Evolutionary conservation across 257 asterid genomes (phyloP).

Genomic region (Solanum phureja): DNA sequence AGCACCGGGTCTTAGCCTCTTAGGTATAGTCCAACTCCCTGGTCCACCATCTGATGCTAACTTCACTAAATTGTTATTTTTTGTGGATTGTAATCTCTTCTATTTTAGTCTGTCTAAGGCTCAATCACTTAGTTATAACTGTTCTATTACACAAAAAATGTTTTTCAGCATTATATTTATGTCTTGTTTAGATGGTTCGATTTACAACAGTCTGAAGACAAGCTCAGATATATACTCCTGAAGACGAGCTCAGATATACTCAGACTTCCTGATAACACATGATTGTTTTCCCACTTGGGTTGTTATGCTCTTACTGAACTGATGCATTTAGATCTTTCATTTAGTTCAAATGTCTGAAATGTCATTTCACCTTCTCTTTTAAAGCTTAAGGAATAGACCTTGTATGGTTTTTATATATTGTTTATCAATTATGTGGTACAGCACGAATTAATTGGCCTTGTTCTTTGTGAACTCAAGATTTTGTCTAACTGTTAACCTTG

Average conservation of each 20-base stretch:
- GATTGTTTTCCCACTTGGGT: not conserved
- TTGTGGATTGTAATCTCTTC: not conserved
- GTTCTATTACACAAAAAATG: not conserved
- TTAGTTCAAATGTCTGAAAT: not conserved
- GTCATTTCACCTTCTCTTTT: not conserved
- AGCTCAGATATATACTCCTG: not conserved
- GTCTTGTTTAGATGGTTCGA: not conserved
- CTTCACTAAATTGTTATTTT: not conserved
- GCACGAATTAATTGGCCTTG: not conserved
- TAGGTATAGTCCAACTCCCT: not conserved
- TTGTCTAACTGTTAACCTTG: not conserved
- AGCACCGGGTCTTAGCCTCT: not conserved
- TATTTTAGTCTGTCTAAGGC: not conserved
- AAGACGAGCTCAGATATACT: not conserved
- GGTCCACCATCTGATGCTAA: not conserved
- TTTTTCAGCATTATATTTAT: not conserved
- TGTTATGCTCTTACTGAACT: not conserved
- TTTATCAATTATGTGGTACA: not conserved
- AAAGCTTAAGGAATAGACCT: not conserved
- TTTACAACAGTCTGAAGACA: not conserved
- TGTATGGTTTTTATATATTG: not conserved
- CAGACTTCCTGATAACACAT: not conserved
- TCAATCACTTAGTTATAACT: not conserved
- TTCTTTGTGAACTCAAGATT: not conserved
- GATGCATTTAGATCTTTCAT: not conserved